Conservation (phyloP, 768 basidiomycete genomes). For the Gloeopeniophorella convolvens region DNA sequence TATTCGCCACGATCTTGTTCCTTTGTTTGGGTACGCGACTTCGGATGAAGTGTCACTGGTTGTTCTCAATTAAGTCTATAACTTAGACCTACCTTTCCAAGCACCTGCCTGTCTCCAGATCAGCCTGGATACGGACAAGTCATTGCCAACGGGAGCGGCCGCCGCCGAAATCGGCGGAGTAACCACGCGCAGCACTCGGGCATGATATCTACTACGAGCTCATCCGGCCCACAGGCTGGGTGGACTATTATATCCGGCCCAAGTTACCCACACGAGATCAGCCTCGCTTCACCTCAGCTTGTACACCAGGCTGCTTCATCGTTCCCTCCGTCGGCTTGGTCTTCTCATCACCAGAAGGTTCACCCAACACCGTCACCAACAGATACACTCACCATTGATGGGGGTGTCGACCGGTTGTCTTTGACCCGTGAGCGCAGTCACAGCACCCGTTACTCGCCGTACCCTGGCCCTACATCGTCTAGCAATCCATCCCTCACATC, state of each 20-base stretch:
- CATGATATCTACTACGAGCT: conserved; percentile 3
- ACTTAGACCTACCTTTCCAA: conserved; percentile 73
- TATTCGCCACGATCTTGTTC: conserved; percentile 78
- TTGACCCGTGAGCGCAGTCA: conserved; percentile 27
- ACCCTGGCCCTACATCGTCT: conserved; percentile 30
- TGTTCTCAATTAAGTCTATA: conserved; percentile 11
- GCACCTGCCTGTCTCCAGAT: conserved; percentile 77
- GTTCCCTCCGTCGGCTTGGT: conserved; percentile 9
- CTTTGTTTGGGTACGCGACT: conserved; percentile 71
- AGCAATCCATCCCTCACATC: conserved; percentile 25
- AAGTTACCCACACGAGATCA: conserved; percentile 13
- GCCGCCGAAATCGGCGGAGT: conserved; percentile 18
- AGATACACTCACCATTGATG: conserved; percentile 20
- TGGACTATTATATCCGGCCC: conserved; percentile 21
- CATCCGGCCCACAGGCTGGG: conserved; percentile 15
- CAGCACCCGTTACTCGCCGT: conserved; percentile 39
- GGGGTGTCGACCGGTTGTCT: conserved; percentile 26
- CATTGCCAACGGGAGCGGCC: conserved; percentile 36
- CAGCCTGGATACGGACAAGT: conserved; percentile 86
- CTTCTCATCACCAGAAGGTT: conserved; percentile 2
- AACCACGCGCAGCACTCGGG: conserved; percentile 13
- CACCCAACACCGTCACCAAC: conserved; percentile 12
- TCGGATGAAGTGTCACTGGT: conserved; percentile 3
- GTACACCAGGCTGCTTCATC: conserved; percentile 3
- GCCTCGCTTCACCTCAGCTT: conserved; percentile 3